Conservation (phyloP, 2,329 filamentous ascomycete genomes). For the Periconia macrospinosa region DNA sequence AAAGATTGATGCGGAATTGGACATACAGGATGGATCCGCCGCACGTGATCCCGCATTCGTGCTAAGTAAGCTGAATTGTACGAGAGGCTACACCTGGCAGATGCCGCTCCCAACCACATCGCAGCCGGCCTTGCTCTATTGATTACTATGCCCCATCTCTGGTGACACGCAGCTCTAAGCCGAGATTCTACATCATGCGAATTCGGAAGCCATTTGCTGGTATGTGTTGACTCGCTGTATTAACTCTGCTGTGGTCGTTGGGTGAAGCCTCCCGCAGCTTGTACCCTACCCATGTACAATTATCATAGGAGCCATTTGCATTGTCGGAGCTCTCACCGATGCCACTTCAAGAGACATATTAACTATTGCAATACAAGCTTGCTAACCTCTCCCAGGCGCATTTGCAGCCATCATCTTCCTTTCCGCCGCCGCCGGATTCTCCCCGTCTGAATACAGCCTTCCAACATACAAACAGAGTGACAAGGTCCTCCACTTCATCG, state of each 20-base stretch:
- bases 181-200: constrained; percentile 50
- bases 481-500: constrained; percentile 83
- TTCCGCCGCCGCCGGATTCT: constrained; percentile 72
- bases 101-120: neutral
- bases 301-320: neutral
- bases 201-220: constrained; percentile 88
- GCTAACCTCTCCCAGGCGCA: constrained; percentile 34
- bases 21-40: neutral
- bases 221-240: constrained; percentile 49
- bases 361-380: neutral
- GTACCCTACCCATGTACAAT: neutral
- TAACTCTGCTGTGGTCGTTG: neutral
- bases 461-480: constrained; percentile 71
- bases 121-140: neutral
- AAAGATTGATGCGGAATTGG: too few species aligned
- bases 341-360: neutral
- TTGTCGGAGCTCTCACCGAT: neutral
- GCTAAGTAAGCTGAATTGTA: neutral
- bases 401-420: constrained; percentile 66
- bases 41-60: neutral
- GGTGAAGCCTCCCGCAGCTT: neutral
- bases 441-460: constrained; percentile 50
- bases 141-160: constrained; percentile 5
- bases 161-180: constrained; percentile 5
- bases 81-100: neutral